A percentile compares a stretch with the other conserved stretches of the same genome.
Evolutionary conservation across 2,329 filamentous ascomycete genomes (phyloP).

Genomic region (Thelonectria discophora): DNA sequence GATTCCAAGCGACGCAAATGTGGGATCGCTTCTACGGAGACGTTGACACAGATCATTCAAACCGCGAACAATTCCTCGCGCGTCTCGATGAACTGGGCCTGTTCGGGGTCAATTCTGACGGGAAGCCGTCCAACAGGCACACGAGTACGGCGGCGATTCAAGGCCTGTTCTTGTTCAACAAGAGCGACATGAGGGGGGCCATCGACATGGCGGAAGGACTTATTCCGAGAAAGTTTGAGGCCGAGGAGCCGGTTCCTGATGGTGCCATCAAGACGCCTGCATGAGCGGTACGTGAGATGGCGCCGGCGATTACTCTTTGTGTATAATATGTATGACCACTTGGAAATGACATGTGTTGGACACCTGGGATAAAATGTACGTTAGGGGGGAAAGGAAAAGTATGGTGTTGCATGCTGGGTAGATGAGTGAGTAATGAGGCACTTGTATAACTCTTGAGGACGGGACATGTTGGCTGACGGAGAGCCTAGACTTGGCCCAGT

Average conservation of each 20-base stretch:
- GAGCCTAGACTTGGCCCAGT: constrained; percentile 11
- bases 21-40: constrained; percentile 97
- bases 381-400: constrained; percentile 15
- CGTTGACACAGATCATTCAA: constrained; percentile 70
- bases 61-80: constrained; percentile 74
- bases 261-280: constrained; percentile 54
- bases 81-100: constrained; percentile 76
- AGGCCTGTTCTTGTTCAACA: constrained; percentile 94
- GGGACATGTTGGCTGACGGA: constrained; percentile 9
- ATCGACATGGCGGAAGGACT: constrained; percentile 80
- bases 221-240: constrained; percentile 65
- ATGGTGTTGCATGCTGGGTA: not conserved
- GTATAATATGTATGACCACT: constrained; percentile 19
- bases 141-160: constrained; percentile 93
- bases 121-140: constrained; percentile 56
- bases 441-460: not conserved
- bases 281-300: constrained; percentile 34
- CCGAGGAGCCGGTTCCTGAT: constrained; percentile 50
- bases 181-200: constrained; percentile 86
- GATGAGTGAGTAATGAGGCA: not conserved
- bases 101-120: constrained; percentile 65
- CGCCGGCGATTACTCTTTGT: constrained; percentile 27
- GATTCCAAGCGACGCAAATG: constrained; percentile 83
- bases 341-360: constrained; percentile 24
- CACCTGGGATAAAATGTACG: constrained; percentile 12